These are phyloP conservation scores for Serendipita sp. DNA, from an alignment of 768 basidiomycete species.

Conservation along the genomic window DNA sequence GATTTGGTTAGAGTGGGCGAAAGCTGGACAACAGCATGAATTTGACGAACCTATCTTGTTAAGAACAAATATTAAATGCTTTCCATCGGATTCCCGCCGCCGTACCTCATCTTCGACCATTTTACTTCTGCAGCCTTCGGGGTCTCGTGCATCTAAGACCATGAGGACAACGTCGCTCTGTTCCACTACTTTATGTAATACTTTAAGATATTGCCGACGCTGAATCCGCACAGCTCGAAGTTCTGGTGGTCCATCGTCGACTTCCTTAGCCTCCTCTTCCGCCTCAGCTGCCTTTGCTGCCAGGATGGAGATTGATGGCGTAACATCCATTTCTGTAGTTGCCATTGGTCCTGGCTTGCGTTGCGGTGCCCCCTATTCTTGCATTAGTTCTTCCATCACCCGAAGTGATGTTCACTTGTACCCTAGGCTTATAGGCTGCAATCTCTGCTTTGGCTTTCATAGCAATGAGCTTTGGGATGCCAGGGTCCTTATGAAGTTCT, in stretches of 20 bases:
- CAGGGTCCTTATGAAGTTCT: conserved; percentile 85
- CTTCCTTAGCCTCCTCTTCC: conserved; percentile 16
- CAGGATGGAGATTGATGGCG: conserved; percentile 16
- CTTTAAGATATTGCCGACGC: conserved; percentile 57
- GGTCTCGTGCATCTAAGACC: conserved; percentile 87
- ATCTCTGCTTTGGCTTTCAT: conserved; percentile 39
- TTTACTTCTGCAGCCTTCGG: conserved; percentile 81
- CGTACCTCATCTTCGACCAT: conserved; percentile 91
- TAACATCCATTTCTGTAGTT: background rate
- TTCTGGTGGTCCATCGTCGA: background rate
- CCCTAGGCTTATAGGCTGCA: conserved; percentile 6
- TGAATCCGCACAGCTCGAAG: conserved; percentile 2
- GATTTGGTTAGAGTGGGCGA: background rate
- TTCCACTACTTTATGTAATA: conserved; percentile 84
- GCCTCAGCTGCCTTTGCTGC: conserved; percentile 23
- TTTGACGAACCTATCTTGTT: conserved; percentile 77
- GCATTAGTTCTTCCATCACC: conserved; percentile 7
- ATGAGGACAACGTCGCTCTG: conserved; percentile 81
- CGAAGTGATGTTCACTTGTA: background rate
- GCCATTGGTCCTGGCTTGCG: background rate
- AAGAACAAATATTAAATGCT: conserved; percentile 84
- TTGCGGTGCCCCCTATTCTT: background rate
- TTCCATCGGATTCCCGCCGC: conserved; percentile 71
- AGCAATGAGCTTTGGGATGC: conserved; percentile 67
- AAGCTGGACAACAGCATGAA: background rate